Conservation (phyloP, 805 yeast genomes). For the Saturnispora hagleri region DNA sequence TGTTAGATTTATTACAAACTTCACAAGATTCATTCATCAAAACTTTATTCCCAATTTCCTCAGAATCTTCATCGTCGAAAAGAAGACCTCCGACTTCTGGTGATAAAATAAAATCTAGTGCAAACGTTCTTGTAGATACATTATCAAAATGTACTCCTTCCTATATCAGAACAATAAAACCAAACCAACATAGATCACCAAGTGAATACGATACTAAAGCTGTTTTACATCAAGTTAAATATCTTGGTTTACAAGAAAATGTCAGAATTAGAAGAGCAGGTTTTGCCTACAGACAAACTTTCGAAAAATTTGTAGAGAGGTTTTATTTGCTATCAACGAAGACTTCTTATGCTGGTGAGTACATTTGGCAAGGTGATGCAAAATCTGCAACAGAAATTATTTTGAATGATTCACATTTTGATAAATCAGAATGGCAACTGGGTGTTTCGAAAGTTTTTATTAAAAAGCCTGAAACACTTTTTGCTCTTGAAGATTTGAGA, state of each 20-base stretch:
- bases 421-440: slow-evolving; percentile 74
- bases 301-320: slow-evolving; percentile 91
- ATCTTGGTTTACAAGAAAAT: slow-evolving; percentile 91
- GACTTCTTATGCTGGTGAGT: slow-evolving; percentile 85
- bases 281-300: slow-evolving; percentile 94
- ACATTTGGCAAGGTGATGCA: slow-evolving; percentile 50
- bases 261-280: slow-evolving; percentile 98
- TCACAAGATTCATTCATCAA: slow-evolving; percentile 58
- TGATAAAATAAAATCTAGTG: slow-evolving; percentile 87
- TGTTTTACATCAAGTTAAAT: slow-evolving; percentile 92
- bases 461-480: slow-evolving; percentile 93
- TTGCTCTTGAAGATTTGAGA: slow-evolving; percentile 91
- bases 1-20: slow-evolving; percentile 67
- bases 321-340: slow-evolving; percentile 79
- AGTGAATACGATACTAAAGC: slow-evolving; percentile 80
- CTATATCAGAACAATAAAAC: slow-evolving; percentile 94
- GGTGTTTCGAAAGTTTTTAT: slow-evolving; percentile 91
- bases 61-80: slow-evolving; percentile 52
- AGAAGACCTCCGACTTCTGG: slow-evolving; percentile 92
- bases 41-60: slow-evolving; percentile 51
- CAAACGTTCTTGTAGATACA: slow-evolving; percentile 83
- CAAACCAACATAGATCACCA: slow-evolving; percentile 88
- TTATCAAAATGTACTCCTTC: slow-evolving; percentile 89
- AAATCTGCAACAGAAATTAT: slow-evolving; percentile 43
- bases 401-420: slow-evolving; percentile 52